These are phyloP conservation scores for Monosporozyma unispora DNA, from an alignment of 805 yeast genomes.

Conservation along the genomic window DNA sequence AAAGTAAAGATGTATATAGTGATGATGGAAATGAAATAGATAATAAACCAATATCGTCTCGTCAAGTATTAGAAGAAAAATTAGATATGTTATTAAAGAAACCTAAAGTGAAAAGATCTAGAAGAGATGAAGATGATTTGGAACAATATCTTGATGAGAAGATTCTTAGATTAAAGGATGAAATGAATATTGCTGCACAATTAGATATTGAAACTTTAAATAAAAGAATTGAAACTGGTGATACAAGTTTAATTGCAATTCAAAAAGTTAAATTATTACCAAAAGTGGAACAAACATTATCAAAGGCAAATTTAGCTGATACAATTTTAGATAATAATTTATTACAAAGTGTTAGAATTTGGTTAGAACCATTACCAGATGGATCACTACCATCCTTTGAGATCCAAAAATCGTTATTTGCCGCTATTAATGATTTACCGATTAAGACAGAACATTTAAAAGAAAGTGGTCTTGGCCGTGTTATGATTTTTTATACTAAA, in stretches of 20 bases:
- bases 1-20: not conserved
- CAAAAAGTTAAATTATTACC: constrained; percentile 70
- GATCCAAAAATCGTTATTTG: constrained; percentile 80
- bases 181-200: constrained; percentile 84
- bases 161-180: constrained; percentile 70
- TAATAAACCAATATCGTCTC: constrained; percentile 36
- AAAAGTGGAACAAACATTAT: constrained; percentile 64
- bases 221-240: constrained; percentile 35
- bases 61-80: constrained; percentile 72
- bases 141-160: constrained; percentile 93
- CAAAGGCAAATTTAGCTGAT: constrained; percentile 80
- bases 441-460: constrained; percentile 92
- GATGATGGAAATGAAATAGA: constrained; percentile 9
- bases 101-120: constrained; percentile 51
- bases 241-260: constrained; percentile 35
- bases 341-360: constrained; percentile 84
- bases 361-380: constrained; percentile 98
- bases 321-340: constrained; percentile 89
- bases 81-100: constrained; percentile 70
- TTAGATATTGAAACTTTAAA: constrained; percentile 50
- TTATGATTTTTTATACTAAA: constrained; percentile 85
- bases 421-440: constrained; percentile 67
- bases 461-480: constrained; percentile 91
- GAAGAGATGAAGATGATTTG: constrained; percentile 82
- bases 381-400: constrained; percentile 96